Evolutionary conservation across 2,329 filamentous ascomycete genomes (phyloP), one percentile per base, ranked within the genome.

Genomic region (Grosmannia penicillata): DNA sequence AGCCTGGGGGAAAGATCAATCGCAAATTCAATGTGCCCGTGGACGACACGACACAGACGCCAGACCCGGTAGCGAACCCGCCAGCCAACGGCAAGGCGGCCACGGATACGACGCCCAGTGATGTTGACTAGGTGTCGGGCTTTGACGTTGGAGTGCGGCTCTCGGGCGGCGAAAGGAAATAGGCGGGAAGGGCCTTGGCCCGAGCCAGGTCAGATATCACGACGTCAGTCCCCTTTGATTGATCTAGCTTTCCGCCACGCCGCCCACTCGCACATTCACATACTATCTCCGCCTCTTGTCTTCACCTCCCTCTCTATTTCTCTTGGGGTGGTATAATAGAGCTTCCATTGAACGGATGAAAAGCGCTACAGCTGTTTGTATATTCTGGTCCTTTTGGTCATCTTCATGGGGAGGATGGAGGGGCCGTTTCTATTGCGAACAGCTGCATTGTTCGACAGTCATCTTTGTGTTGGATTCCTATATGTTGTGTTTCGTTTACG

Each of bases 1-100:
- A 72, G 43, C 59, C 66, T 1, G 75, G 66, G 10, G 87, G 86
- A 1, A 68, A 68, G 51, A 59, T 89, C 31, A 63, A 82, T 26
- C 87, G 83, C 57, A 91, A 93, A 51, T 57, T 63, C 24, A 15
- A 17, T 9, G 14, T 13, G 11, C 29, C 19, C 10, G 41, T 45
- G 39, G 45, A 43, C 31, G 40, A 37, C 18, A 41, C 43, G 15
- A 44, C 43, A 18, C 41, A 44, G 25, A 45, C 45, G 8, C 22
- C 33, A 3, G 36, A 18, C 6, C 18, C 8, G 10, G 18, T 27
- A 3, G 36, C 38, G 7, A 35, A 26, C 17, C 17, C 27, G 5
- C n/a, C 4, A 11, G 24, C 21, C 40, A 44, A 43, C 28, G 48
- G 38, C 39, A 47, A 50, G 29, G 51, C 53, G 22, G 37, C 41